Evolutionary conservation across 2,329 filamentous ascomycete genomes (phyloP), one percentile per base, ranked within the genome.

Genomic region (Myriosclerotinia scirpicola): DNA sequence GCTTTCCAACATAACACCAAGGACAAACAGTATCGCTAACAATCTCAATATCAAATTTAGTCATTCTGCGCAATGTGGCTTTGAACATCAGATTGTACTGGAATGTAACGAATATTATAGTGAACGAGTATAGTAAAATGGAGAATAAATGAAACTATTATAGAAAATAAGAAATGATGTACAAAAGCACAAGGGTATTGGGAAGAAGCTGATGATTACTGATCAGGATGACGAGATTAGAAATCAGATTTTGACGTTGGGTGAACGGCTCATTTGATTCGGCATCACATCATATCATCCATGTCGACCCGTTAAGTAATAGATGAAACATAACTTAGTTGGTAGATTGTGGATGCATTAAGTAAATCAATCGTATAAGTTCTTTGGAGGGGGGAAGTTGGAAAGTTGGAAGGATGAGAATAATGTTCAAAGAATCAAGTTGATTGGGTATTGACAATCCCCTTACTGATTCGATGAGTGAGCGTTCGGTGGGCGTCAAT

Each of bases 41-140:
- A 75, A 92, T 85, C 67, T 89, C 86, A 78, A 96, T 90, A 69
- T 87, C 85, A 80, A 93, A 91, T 73, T 87, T 86, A 26, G 88
- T 86, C 90, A 93, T 93, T 68, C 68, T 81, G 63, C 68, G 70
- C 12, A 71, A 50, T 8, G 69, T 73, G 8, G 68, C 59, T 12
- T 67, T 54, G 65, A 73, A 71, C 71, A 73, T 73, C 44, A 61
- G 34, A 20, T 26, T 26, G 44, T 26, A 20, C 30, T 12, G 34
- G 44, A 20, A 38, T 34, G 8, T 8, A 30, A 36, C 20, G 11
- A 36, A 48, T 3, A 60, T 22, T 26, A 30, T 2, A 22, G 8
- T 17, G 26, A 12, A 22, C 14, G 15, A 48, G n/a, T 22, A 20
- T 3, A 22, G 14, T 34, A 50, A 26, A 26, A 26, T 44, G 17